phyloP scores from a whole-genome alignment of 75 land plant species.

The Cunninghamia lanceolata region DNA sequence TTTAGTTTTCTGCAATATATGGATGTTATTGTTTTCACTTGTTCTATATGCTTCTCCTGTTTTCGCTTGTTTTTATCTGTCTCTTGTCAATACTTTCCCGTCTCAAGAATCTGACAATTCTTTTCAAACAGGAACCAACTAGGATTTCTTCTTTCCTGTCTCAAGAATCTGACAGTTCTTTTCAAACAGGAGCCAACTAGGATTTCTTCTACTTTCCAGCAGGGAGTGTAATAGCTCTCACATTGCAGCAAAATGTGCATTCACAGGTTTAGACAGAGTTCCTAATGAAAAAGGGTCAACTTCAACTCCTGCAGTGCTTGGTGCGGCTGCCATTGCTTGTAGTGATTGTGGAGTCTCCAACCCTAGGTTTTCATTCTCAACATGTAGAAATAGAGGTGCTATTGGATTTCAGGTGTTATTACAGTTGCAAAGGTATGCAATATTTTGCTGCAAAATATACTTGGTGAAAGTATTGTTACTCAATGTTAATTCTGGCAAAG shows the following conservation, averaged over 20 bases:
- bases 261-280: constrained; percentile 5
- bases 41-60: neutral
- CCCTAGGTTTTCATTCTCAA: constrained; percentile 35
- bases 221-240: constrained; percentile 28
- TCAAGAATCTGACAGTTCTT: neutral
- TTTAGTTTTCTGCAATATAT: neutral
- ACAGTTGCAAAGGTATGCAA: constrained; percentile 43
- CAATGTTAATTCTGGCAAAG: neutral
- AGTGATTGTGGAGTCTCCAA: constrained; percentile 25
- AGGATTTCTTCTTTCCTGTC: constrained; percentile 33
- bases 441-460: neutral
- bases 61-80: neutral
- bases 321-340: constrained; percentile 64
- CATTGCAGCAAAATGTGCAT: constrained; percentile 37
- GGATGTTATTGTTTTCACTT: neutral
- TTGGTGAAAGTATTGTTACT: constrained; percentile 12
- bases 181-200: constrained; percentile 47
- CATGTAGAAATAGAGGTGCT: constrained; percentile 31
- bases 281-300: constrained; percentile 16
- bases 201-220: constrained; percentile 39
- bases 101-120: neutral
- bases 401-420: constrained; percentile 18
- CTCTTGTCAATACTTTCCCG: constrained; percentile 1
- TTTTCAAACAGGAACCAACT: constrained; percentile 46
- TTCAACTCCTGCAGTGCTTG: constrained; percentile 41